Evolutionary conservation across 2,329 filamentous ascomycete genomes (phyloP).

Genomic region (Colletotrichum kahawae): DNA sequence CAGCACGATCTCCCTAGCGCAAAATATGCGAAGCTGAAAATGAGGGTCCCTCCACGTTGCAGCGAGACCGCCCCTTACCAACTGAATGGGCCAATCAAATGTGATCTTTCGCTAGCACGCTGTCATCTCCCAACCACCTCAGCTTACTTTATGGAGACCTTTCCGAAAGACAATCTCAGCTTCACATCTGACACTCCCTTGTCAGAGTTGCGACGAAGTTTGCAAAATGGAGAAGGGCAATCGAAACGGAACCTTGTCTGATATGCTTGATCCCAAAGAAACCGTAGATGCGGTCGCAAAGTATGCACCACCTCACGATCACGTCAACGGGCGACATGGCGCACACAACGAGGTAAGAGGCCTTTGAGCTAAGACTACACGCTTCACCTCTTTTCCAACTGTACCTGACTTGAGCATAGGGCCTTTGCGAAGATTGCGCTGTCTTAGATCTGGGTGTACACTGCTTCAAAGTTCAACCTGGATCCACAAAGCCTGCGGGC

Average conservation of each 20-base stretch:
- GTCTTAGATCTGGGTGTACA: neutral
- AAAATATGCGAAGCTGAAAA: neutral
- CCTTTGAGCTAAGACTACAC: neutral
- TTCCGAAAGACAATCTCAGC: neutral
- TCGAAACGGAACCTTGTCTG: neutral
- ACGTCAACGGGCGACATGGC: neutral
- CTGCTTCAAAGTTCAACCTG: neutral
- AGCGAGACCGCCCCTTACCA: neutral
- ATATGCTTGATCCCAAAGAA: neutral
- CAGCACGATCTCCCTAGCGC: neutral
- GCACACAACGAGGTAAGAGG: neutral
- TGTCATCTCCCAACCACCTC: neutral
- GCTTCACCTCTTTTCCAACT: neutral
- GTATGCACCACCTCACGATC: neutral
- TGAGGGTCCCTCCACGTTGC: neutral
- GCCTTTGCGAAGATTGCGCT: neutral
- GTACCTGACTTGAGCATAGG: neutral
- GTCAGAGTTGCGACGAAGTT: fast-evolving
- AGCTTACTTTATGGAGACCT: neutral
- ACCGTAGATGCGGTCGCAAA: neutral
- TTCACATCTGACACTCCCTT: neutral
- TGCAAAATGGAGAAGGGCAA: neutral
- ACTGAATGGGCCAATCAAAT: neutral
- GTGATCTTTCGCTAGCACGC: neutral
- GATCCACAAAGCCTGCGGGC: neutral